Percentiles rank a stretch among this genome's conserved stretches.
Conservation (phyloP, 2,329 filamentous ascomycete species). For the Exserohilum turcica region DNA sequence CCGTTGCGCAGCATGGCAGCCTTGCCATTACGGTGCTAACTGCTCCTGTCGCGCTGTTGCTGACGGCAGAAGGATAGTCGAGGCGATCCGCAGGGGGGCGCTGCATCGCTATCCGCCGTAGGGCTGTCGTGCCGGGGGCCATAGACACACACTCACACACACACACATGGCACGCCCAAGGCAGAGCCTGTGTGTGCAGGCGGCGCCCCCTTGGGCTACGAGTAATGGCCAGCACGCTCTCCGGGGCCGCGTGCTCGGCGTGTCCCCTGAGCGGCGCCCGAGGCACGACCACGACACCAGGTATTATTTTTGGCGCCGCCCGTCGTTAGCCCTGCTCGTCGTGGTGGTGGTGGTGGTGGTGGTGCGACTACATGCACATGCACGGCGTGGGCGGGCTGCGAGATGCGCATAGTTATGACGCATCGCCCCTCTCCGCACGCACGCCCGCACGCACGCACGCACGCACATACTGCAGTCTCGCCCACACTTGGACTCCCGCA, state of each 20-base stretch:
- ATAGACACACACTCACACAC: too few relatives aligned
- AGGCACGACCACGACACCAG: too few relatives aligned
- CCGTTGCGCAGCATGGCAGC: conserved; percentile 42
- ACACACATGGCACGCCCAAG: conserved; percentile 20
- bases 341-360: too few relatives aligned
- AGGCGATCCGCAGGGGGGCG: conserved; percentile 9
- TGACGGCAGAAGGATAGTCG: neutral
- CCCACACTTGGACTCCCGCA: conserved; percentile 24
- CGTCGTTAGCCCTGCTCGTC: too few relatives aligned
- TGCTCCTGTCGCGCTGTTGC: neutral
- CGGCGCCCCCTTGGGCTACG: conserved; percentile 18
- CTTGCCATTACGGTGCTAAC: conserved; percentile 1
- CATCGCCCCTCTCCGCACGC: neutral
- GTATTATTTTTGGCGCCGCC: neutral
- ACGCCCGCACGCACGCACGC: conserved; percentile 11
- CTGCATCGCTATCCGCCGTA: conserved; percentile 7
- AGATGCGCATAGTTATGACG: conserved; percentile 3
- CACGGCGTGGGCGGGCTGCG: conserved; percentile 5
- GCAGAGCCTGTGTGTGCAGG: conserved; percentile 29
- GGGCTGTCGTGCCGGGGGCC: conserved; percentile 10
- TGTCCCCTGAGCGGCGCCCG: conserved; percentile 3
- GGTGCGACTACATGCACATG: too few relatives aligned
- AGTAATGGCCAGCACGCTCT: neutral
- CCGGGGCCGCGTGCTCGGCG: conserved; percentile 1
- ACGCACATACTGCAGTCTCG: neutral